Evolutionary conservation across 495 filamentous ascomycete genomes (phyloP), one percentile per base, ranked within the genome.

Genomic region (Chaetomidium leptoderma): DNA sequence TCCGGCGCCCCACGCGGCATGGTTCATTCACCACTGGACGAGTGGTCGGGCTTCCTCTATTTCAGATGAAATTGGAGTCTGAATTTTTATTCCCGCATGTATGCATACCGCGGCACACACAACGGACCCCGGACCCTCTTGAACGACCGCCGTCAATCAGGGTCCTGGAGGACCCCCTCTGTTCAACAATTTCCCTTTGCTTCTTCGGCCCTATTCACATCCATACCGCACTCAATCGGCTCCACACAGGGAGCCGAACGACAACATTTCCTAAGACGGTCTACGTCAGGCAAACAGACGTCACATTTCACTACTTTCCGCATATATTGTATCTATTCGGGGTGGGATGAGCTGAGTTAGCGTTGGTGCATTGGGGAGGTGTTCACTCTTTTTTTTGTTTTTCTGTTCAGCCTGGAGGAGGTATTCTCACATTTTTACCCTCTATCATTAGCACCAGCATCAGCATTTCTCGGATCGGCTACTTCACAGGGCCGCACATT

Each of bases 31-130:
- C 43, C 1, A 17, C 44, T 23, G 16, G 9, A 35, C n/a, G n/a
- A n/a, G n/a, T n/a, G n/a, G n/a, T n/a, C n/a, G n/a, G n/a, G n/a
- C n/a, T n/a, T n/a, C n/a, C n/a, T n/a, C n/a, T n/a, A n/a, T n/a
- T n/a, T n/a, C n/a, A n/a, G n/a, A n/a, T n/a, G n/a, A n/a, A n/a
- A 30, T 47, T 32, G 9, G 9, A 42, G 10, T 19, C 21, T 23
- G 29, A 10, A 21, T 48, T 53, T 36, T 63, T 60, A 59, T 50
- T 56, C 54, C 54, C 62, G 50, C 58, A 64, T 59, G n/a, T n/a
- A n/a, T n/a, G n/a, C n/a, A n/a, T n/a, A n/a, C n/a, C n/a, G n/a
- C n/a, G n/a, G n/a, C n/a, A n/a, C n/a, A n/a, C n/a, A n/a, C n/a
- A n/a, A n/a, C n/a, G n/a, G n/a, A n/a, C n/a, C n/a, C n/a, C n/a